phyloP scores from a whole-genome alignment of 441 rosid species.

The Populus hybrid region DNA sequence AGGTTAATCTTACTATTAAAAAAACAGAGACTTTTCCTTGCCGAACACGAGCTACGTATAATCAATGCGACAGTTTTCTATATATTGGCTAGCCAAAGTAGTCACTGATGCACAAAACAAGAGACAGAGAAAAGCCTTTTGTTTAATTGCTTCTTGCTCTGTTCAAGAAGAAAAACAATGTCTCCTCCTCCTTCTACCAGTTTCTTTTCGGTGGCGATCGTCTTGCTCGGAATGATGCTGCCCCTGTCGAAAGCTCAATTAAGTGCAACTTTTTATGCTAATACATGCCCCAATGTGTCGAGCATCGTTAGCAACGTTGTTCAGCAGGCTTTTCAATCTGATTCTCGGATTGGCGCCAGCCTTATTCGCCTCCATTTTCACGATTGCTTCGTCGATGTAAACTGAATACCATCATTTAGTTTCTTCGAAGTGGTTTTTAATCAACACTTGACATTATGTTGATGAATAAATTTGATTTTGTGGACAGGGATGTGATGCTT shows the following conservation, averaged over 20 bases:
- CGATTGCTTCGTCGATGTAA: slow-evolving; percentile 57
- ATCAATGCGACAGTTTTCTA: slow-evolving; percentile 1
- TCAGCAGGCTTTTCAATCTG: slow-evolving; percentile 25
- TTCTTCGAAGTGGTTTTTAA: not conserved
- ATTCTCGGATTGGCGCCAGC: slow-evolving; percentile 47
- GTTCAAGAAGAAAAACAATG: not conserved
- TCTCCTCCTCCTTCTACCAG: not conserved
- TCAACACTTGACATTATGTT: not conserved
- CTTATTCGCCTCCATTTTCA: slow-evolving; percentile 16
- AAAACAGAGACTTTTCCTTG: slow-evolving; percentile 1
- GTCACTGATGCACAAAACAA: not conserved
- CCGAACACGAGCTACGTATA: not conserved
- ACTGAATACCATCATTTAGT: not conserved
- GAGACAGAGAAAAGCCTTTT: not conserved
- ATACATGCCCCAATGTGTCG: slow-evolving; percentile 36
- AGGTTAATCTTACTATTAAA: not conserved
- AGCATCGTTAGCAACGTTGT: slow-evolving; percentile 35
- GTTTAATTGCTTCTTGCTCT: not conserved
- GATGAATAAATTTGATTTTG: not conserved
- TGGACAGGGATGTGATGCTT: slow-evolving; percentile 69
- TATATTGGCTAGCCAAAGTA: slow-evolving; percentile 7
- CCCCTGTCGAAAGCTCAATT: slow-evolving; percentile 38
- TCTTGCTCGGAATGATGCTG: slow-evolving; percentile 10
- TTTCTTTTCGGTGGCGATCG: not conserved
- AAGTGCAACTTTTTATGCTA: slow-evolving; percentile 38